Evolutionary conservation across 495 filamentous ascomycete species (phyloP), one percentile per base, ranked within the genome.

Genomic region (Amphirosellinia nigrospora): DNA sequence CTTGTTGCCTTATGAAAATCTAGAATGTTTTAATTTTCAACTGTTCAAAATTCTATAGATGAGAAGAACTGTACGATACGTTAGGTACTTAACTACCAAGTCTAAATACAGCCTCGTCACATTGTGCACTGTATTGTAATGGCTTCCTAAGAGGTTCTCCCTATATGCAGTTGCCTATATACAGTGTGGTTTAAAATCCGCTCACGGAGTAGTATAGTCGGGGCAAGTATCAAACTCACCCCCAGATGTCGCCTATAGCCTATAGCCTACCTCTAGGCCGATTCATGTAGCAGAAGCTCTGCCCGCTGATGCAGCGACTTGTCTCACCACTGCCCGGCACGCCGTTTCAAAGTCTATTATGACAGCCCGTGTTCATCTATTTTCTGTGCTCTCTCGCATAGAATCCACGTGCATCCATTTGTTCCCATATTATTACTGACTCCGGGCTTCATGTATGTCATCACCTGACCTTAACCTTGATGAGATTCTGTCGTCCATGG

Each of bases 361-460:
- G 32, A 21, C 55, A 58, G 28, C 5, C n/a, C 45, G 1, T 48
- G 45, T 53, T 53, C 11, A 11, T 50, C 46, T 50, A 21, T 50
- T 26, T 23, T 26, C 46, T 50, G 3, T 16, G 10, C 41, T 23
- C 46, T 50, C 55, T 38, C 3, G 34, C 13, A 60, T 36, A 23
- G 19, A n/a, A 60, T 34, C 13, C 53, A 56, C 53, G 55, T 60
- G 56, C 56, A 26, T n/a, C n/a, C n/a, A n/a, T n/a, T 60, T 16
- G 19, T 21, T 61, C 36, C 36, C 58, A 36, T 41, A 19, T 3
- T 39, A 60, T 60, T 28, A 5, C 58, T 60, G 16, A 5, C 58
- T 41, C 10, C 4, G 56, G 58, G 58, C 58, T 41, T 41, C 58
- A 61, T 61, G 58, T 58, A 36, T 38, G 55, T 58, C 39, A 60